A percentile compares a stretch with the other conserved stretches of the same genome.
Evolutionary conservation across 441 rosid genomes (phyloP).

Genomic region (Eugenia klotzschiana): DNA sequence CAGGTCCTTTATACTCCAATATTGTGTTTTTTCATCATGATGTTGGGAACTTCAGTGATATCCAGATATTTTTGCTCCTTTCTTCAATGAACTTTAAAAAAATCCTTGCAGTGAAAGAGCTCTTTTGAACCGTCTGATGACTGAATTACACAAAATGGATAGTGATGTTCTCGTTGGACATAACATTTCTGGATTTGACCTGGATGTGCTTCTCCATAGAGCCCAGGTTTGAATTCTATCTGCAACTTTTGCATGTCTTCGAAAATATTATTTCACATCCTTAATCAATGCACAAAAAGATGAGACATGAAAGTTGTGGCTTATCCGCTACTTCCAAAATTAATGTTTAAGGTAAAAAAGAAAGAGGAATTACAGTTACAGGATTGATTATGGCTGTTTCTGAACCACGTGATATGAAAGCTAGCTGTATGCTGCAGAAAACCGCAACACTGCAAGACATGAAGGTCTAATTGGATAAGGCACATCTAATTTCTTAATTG

Average conservation of each 20-base stretch:
- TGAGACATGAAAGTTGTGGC: background rate
- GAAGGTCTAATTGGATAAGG: too few species aligned
- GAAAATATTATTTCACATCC: background rate
- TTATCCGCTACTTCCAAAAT: background rate
- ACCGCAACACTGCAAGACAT: background rate
- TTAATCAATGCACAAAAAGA: background rate
- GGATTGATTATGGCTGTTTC: background rate
- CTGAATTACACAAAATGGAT: conserved; percentile 71
- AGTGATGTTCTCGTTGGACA: conserved; percentile 95
- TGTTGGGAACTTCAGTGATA: background rate
- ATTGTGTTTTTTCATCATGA: conserved; percentile 1
- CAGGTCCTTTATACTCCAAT: conserved; percentile 32
- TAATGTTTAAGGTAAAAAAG: background rate
- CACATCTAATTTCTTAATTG: background rate
- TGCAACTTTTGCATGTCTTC: background rate
- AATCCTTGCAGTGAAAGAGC: conserved; percentile 74
- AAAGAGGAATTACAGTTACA: background rate
- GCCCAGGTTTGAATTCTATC: conserved; percentile 40
- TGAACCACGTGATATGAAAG: background rate
- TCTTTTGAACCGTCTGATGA: conserved; percentile 73
- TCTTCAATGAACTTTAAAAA: background rate
- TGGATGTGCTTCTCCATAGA: conserved; percentile 89
- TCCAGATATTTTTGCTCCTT: background rate
- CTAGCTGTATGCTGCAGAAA: background rate
- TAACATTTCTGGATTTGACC: conserved; percentile 94